Percentiles rank a stretch among this genome's conserved stretches.
Evolutionary conservation across 768 basidiomycete species (phyloP).

Genomic region (Tricholoma furcatifolium): DNA sequence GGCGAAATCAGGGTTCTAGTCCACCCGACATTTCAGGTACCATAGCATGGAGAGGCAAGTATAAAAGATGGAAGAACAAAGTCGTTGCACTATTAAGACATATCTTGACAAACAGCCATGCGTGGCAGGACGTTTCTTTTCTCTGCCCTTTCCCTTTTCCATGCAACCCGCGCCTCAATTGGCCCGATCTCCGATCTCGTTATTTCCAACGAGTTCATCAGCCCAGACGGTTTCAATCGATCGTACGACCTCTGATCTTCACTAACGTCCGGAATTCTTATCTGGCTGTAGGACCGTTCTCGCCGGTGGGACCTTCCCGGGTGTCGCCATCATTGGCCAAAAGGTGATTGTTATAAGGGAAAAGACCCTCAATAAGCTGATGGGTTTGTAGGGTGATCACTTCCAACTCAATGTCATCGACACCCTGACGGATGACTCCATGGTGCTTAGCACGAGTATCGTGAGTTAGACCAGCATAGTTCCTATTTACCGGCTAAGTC

Average conservation of each 20-base stretch:
- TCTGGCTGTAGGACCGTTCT: not conserved
- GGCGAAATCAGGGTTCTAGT: too few relatives aligned
- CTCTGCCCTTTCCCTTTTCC: too few relatives aligned
- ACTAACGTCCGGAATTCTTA: too few relatives aligned
- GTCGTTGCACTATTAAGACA: too few relatives aligned
- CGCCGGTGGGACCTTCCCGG: not conserved
- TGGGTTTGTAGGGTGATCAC: not conserved
- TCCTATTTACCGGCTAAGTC: not conserved
- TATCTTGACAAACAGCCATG: too few relatives aligned
- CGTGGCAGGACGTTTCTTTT: too few relatives aligned
- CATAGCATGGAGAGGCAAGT: too few relatives aligned
- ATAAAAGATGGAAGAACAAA: too few relatives aligned
- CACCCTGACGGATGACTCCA: not conserved
- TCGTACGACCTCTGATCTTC: not conserved
- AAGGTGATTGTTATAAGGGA: not conserved
- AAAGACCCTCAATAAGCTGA: too few relatives aligned
- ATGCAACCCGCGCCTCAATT: too few relatives aligned
- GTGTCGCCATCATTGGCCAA: not conserved
- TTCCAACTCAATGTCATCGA: conserved; percentile 10
- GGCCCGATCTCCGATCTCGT: conserved; percentile 33
- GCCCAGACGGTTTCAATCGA: not conserved
- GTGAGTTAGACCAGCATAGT: conserved; percentile 12
- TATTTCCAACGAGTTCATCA: not conserved
- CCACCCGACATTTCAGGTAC: too few relatives aligned
- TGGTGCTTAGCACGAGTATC: not conserved